These are phyloP conservation scores for Daedalea quercina DNA, from an alignment of 768 basidiomycete species.

Conservation along the genomic window DNA sequence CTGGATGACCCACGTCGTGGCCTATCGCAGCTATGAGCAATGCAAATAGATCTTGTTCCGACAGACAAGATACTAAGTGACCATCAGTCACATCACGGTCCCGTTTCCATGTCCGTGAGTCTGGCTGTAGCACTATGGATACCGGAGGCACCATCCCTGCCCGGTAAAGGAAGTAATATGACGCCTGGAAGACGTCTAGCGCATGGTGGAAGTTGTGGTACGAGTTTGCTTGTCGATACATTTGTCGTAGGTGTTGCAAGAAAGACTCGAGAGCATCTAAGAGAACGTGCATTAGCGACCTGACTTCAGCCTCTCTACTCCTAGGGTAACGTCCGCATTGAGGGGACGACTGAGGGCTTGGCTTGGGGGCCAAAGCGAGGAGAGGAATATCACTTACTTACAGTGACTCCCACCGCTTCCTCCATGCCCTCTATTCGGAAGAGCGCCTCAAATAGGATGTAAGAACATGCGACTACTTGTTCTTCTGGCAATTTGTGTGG, in stretches of 20 bases:
- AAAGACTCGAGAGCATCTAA: constrained; percentile 72
- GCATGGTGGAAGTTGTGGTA: constrained; percentile 99
- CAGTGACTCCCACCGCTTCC: constrained; percentile 47
- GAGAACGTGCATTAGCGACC: neutral
- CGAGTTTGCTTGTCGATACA: constrained; percentile 86
- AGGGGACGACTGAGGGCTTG: too few relatives aligned
- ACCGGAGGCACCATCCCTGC: constrained; percentile 80
- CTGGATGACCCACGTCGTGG: constrained; percentile 96
- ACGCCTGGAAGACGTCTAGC: constrained; percentile 91
- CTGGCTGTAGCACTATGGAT: constrained; percentile 47
- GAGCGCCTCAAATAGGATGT: constrained; percentile 82
- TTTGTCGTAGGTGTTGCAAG: constrained; percentile 80
- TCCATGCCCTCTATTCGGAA: constrained; percentile 74
- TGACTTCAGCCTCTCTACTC: too few relatives aligned
- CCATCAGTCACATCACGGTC: constrained; percentile 25
- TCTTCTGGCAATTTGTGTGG: constrained; percentile 78
- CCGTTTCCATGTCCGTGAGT: constrained; percentile 29
- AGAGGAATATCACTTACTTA: constrained; percentile 30
- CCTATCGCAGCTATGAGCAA: constrained; percentile 91
- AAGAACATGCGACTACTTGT: constrained; percentile 74
- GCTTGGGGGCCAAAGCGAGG: neutral
- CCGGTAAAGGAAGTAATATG: constrained; percentile 74
- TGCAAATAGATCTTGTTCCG: constrained; percentile 72
- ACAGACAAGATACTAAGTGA: constrained; percentile 30
- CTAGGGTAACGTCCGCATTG: too few relatives aligned